These are phyloP conservation scores for Jamesozyma piceae DNA, from an alignment of 805 yeast genomes.

Conservation along the genomic window DNA sequence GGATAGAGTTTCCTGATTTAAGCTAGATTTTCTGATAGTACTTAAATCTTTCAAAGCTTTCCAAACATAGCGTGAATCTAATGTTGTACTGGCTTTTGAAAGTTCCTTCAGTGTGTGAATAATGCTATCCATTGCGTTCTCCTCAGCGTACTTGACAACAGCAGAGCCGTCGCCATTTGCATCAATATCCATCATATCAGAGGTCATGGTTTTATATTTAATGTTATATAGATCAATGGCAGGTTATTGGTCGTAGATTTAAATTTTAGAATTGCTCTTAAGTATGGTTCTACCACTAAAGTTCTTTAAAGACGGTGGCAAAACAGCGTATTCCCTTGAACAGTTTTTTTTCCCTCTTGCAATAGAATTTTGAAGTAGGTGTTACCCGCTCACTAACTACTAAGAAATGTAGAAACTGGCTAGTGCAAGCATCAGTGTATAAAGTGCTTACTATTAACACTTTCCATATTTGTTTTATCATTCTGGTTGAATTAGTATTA, in stretches of 20 bases:
- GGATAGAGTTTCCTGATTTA: constrained; percentile 47
- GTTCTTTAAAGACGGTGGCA: not conserved
- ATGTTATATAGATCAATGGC: not conserved
- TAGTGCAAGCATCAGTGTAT: too few relatives aligned
- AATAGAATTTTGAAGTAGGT: too few relatives aligned
- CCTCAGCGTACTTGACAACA: constrained; percentile 26
- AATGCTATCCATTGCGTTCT: constrained; percentile 26
- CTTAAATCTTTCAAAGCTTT: constrained; percentile 80
- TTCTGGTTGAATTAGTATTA: too few relatives aligned
- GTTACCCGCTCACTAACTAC: too few relatives aligned
- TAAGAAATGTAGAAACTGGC: too few relatives aligned
- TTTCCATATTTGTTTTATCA: too few relatives aligned
- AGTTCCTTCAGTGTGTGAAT: constrained; percentile 29
- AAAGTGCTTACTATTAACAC: too few relatives aligned
- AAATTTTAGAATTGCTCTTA: too few relatives aligned
- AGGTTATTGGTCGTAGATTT: too few relatives aligned
- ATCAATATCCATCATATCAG: constrained; percentile 7
- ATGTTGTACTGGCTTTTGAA: constrained; percentile 52
- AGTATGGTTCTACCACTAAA: not conserved
- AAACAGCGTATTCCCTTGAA: constrained; percentile 1
- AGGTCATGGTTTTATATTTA: not conserved
- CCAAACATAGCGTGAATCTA: constrained; percentile 81
- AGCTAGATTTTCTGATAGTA: constrained; percentile 49
- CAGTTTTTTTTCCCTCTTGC: not conserved
- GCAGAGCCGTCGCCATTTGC: constrained; percentile 19